Percentiles rank a stretch among this genome's conserved stretches.
Conservation (phyloP, 306 rosid genomes). For the Luffa acutangula region DNA sequence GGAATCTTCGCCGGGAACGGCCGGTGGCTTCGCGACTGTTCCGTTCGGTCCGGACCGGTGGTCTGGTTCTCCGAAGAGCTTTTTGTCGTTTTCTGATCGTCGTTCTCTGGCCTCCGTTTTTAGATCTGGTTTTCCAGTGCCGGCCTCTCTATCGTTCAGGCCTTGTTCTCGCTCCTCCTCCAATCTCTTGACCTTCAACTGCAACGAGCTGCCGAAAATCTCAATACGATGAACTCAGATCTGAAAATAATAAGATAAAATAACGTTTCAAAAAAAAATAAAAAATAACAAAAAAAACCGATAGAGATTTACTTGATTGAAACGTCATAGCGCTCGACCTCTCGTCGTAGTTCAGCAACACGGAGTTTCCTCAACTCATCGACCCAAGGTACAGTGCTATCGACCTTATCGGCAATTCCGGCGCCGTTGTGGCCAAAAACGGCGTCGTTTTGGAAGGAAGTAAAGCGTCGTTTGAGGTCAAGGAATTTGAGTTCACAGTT, state of each 20-base stretch:
- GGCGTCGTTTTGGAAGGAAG: conserved; percentile 20
- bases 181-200: conserved; percentile 55
- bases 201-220: conserved; percentile 39
- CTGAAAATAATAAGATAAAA: conserved; percentile 24
- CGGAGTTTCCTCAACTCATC: conserved; percentile 55
- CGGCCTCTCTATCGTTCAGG: conserved; percentile 21
- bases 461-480: conserved; percentile 60
- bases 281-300: background rate
- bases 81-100: conserved; percentile 40
- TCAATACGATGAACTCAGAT: conserved; percentile 11
- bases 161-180: conserved; percentile 41
- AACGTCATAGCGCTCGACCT: conserved; percentile 53
- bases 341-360: conserved; percentile 60
- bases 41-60: conserved; percentile 23
- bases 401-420: conserved; percentile 15
- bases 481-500: conserved; percentile 48
- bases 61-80: background rate
- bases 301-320: conserved; percentile 43
- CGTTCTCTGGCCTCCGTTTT: conserved; percentile 24
- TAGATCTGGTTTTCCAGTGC: conserved; percentile 53
- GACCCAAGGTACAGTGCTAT: conserved; percentile 45
- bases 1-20: conserved; percentile 33
- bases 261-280: background rate
- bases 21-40: conserved; percentile 12
- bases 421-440: conserved; percentile 15